Evolutionary conservation across 106 monocot genomes (phyloP), one percentile per base, ranked within the genome.

Genomic region (Acorus calamus): DNA sequence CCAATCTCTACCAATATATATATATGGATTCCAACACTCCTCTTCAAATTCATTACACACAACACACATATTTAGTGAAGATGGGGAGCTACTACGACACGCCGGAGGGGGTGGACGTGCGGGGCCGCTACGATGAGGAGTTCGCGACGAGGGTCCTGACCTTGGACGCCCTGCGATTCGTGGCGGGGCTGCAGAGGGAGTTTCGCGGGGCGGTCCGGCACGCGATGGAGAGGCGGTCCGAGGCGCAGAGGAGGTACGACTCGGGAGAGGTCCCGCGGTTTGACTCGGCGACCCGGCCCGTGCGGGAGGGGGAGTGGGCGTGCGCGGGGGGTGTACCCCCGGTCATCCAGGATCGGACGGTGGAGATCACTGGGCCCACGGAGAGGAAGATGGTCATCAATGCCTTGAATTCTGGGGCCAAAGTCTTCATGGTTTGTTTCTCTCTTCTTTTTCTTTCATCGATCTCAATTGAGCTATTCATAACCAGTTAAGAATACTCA

Each of bases 361-460:
- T 94, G 50, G 93, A 94, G 86, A 94, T 94, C 70, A 94, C 93
- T 4, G 93, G 93, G 0, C 93, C 93, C 1, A 86, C 73, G 6
- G 93, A 94, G 62, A 58, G 93, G 80, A 94, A 94, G 86, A 94
- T 94, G 93, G 52, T 94, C 59, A 89, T 94, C 76, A 94, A 94
- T 51, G 93, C 93, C 4, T 79, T 94, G 53, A 94, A 94, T 65
- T 94, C 86, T 2, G 93, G 83, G 0, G 89, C 93, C 44, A 94
- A 89, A 73, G 93, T 94, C 7, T 94, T 94, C 70, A 94, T 94
- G 93, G 92, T 88, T 66, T 14, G 73, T 56, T 47, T 7, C n/a
- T n/a, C n/a, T n/a, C n/a, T n/a, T n/a, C n/a, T n/a, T n/a, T n/a
- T n/a, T n/a, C 28, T 28, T 28, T 28, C 28, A 28, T 28, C 28